A percentile compares a stretch with the other conserved stretches of the same genome.
Evolutionary conservation across 2,329 filamentous ascomycete genomes (phyloP).

Genomic region (Trichoderma sp.): DNA sequence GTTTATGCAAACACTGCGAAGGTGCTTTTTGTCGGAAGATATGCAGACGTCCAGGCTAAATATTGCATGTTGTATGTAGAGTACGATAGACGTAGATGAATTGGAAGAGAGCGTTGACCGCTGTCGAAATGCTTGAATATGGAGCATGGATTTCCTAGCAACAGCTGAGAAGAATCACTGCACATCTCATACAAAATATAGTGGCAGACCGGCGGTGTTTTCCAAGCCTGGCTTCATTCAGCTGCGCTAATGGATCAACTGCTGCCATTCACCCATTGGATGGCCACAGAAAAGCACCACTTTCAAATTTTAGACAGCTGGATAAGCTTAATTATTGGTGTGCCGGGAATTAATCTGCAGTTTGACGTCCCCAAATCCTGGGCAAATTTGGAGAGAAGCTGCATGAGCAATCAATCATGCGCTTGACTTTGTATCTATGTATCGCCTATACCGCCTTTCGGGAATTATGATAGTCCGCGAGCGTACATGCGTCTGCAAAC

Average conservation of each 20-base stretch:
- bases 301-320: neutral
- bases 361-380: neutral
- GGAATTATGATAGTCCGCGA: constrained; percentile 14
- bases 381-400: neutral
- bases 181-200: too few relatives aligned
- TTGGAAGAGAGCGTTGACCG: constrained; percentile 18
- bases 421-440: neutral
- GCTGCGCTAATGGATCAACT: neutral
- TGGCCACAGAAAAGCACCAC: neutral
- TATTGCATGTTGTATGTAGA: constrained; percentile 14
- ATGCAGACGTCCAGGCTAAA: neutral
- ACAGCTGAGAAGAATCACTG: too few relatives aligned
- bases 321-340: constrained; percentile 20
- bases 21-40: neutral
- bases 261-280: neutral
- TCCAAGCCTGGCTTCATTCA: neutral
- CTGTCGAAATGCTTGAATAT: neutral
- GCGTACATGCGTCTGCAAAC: neutral
- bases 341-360: constrained; percentile 10
- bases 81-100: neutral
- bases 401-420: neutral
- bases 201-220: too few relatives aligned
- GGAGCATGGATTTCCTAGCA: neutral
- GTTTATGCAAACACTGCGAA: neutral
- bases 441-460: neutral